Percentiles rank a stretch among this genome's conserved stretches.
Conservation (phyloP, 768 basidiomycete species). For the Panaeolus papilionaceus region DNA sequence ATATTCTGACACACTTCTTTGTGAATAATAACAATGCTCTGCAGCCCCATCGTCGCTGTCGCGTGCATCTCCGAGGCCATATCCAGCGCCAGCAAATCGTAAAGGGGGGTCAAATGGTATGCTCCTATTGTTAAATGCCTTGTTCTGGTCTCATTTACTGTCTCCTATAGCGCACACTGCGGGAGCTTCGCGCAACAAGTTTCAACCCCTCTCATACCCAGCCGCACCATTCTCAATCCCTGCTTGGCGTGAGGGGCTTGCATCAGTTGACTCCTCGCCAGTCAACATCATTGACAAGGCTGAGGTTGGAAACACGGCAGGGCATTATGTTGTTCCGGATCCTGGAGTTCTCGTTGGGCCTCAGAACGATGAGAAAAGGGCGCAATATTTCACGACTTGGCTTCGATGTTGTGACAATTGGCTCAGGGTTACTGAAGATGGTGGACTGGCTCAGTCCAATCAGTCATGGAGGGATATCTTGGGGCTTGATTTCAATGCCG, state of each 20-base stretch:
- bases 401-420: slow-evolving; percentile 10
- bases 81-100: background rate
- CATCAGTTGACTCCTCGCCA: background rate
- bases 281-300: background rate
- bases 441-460: slow-evolving; percentile 11
- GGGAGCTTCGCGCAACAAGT: background rate
- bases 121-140: background rate
- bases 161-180: background rate
- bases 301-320: background rate
- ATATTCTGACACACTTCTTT: too few species aligned
- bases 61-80: background rate
- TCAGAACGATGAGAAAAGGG: background rate
- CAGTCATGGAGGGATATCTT: slow-evolving; percentile 14
- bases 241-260: slow-evolving; percentile 10
- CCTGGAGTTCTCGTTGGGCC: slow-evolving; percentile 15
- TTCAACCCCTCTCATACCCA: background rate
- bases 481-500: background rate
- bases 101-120: background rate
- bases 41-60: too few species aligned
- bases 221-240: slow-evolving; percentile 16
- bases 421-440: slow-evolving; percentile 8
- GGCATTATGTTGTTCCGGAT: slow-evolving; percentile 10
- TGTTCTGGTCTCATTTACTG: background rate
- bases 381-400: slow-evolving; percentile 14
- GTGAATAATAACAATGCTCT: background rate